A percentile compares a stretch with the other conserved stretches of the same genome.
Conservation (phyloP, 768 basidiomycete genomes). For the Psilocybe azurescens region DNA sequence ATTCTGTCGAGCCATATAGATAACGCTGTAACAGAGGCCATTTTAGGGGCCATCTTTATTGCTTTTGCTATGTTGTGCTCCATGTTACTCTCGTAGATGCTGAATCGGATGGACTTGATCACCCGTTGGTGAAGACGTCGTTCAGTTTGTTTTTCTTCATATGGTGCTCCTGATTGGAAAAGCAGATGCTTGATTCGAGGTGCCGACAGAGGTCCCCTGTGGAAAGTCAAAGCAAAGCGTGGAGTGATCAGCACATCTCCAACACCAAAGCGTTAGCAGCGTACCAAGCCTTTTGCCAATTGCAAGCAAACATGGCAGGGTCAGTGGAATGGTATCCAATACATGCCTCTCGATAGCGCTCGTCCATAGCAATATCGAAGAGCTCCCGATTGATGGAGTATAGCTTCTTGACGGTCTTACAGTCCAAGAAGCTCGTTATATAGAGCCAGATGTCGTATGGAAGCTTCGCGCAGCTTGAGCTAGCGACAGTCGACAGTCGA, state of each 20-base stretch:
- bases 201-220: neutral
- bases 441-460: constrained; percentile 12
- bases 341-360: neutral
- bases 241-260: neutral
- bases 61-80: neutral
- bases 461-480: neutral
- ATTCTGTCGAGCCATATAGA: neutral
- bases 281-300: neutral
- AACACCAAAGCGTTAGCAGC: neutral
- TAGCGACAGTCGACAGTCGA: too few species aligned
- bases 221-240: neutral
- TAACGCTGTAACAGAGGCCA: constrained; percentile 3
- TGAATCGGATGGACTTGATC: neutral
- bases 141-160: neutral
- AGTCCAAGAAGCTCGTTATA: constrained; percentile 8
- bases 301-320: neutral
- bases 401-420: neutral
- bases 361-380: constrained; percentile 9
- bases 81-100: neutral
- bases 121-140: neutral
- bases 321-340: neutral
- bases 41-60: neutral
- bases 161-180: neutral
- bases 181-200: neutral
- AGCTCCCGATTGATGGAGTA: constrained; percentile 4